Conservation (phyloP, 306 rosid species). For the Carpinus viminea region DNA sequence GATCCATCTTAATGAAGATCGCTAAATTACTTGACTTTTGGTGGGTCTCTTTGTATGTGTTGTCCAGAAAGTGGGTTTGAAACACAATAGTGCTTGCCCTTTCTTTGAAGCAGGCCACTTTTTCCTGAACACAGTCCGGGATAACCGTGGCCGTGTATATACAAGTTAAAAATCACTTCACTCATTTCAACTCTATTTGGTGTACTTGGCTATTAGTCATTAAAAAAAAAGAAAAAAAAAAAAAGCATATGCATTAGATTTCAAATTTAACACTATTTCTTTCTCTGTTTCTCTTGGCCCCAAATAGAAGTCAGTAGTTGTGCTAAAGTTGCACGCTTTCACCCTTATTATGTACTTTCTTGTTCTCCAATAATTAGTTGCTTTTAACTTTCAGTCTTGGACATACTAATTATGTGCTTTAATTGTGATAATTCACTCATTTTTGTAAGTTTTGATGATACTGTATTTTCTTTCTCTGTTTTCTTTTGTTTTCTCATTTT, state of each 20-base stretch:
- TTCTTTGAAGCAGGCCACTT: too few relatives aligned
- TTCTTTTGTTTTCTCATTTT: neutral
- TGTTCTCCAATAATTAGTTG: neutral
- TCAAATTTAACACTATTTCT: neutral
- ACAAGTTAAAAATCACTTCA: neutral
- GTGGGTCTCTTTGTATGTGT: too few relatives aligned
- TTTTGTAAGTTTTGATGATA: constrained; percentile 2
- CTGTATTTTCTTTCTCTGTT: neutral
- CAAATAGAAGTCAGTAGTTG: neutral
- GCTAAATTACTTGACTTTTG: too few relatives aligned
- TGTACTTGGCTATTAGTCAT: neutral
- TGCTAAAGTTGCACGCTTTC: neutral
- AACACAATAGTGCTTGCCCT: too few relatives aligned
- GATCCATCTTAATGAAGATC: too few relatives aligned
- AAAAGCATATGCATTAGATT: neutral
- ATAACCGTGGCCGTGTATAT: too few relatives aligned
- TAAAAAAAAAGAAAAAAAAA: neutral
- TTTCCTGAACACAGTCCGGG: too few relatives aligned
- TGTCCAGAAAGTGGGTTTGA: too few relatives aligned
- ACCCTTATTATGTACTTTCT: neutral
- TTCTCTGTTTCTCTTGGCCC: neutral
- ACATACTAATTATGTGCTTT: neutral
- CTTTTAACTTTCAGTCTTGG: neutral
- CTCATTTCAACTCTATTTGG: neutral
- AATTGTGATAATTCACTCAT: neutral